phyloP scores from a whole-genome alignment of 1,284 basidiomycete genomes.

The Trichosporon sp. region DNA sequence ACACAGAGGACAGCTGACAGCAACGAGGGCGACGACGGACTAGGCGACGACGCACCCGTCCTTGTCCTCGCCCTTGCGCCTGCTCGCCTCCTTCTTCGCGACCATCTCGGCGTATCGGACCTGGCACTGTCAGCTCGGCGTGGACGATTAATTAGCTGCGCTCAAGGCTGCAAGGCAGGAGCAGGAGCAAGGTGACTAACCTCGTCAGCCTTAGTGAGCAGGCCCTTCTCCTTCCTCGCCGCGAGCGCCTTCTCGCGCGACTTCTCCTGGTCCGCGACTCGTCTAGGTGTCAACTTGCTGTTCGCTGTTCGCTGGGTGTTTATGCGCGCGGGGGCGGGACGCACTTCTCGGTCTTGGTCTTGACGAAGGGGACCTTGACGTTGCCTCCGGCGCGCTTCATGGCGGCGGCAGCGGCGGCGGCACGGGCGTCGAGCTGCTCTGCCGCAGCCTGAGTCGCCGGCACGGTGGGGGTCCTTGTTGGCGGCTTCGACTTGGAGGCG shows the following conservation, averaged over 20 bases:
- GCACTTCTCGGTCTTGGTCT: slow-evolving; percentile 53
- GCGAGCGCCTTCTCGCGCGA: slow-evolving; percentile 52
- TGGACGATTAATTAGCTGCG: too few relatives aligned
- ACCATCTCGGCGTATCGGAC: slow-evolving; percentile 55
- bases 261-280: slow-evolving; percentile 14
- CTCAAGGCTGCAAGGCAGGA: too few relatives aligned
- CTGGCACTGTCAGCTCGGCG: slow-evolving; percentile 31
- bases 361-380: slow-evolving; percentile 54
- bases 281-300: not conserved
- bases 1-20: too few relatives aligned
- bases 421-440: slow-evolving; percentile 41
- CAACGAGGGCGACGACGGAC: not conserved
- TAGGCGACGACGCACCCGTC: slow-evolving; percentile 34
- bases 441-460: slow-evolving; percentile 8
- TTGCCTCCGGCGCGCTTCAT: slow-evolving; percentile 52
- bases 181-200: slow-evolving; percentile 41
- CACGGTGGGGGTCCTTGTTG: not conserved
- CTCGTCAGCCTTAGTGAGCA: slow-evolving; percentile 55
- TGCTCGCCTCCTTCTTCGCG: slow-evolving; percentile 42
- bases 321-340: slow-evolving; percentile 25
- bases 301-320: not conserved
- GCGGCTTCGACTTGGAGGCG: slow-evolving; percentile 7
- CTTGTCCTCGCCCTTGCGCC: slow-evolving; percentile 43
- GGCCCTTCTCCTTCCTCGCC: slow-evolving; percentile 53
- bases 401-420: slow-evolving; percentile 52